Conservation (phyloP, 169 alveolate genomes). For the Plasmodium fragile region DNA sequence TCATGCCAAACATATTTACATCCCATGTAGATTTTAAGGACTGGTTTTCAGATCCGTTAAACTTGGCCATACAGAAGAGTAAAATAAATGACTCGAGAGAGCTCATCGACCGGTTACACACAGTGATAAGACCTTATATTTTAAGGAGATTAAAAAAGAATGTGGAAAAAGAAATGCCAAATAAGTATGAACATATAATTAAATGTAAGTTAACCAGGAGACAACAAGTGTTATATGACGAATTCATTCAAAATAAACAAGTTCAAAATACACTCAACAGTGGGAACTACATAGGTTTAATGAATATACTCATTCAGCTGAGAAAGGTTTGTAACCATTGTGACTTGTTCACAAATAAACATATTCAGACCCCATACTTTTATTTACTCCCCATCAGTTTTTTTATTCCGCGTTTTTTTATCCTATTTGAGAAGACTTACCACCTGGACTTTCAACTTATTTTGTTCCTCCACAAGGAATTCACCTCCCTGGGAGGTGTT, state of each 20-base stretch:
- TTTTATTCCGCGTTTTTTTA: conserved; percentile 59
- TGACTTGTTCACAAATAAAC: conserved; percentile 96
- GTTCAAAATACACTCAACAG: conserved; percentile 83
- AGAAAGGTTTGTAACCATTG: conserved; percentile 99
- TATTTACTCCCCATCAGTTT: conserved; percentile 85
- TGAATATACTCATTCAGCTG: conserved; percentile 97
- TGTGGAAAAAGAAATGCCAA: conserved; percentile 99
- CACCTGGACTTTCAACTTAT: conserved; percentile 10
- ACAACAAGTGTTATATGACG: conserved; percentile 97
- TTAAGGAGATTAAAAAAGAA: conserved; percentile 97
- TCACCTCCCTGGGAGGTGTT: conserved; percentile 35
- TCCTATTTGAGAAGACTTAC: conserved; percentile 25
- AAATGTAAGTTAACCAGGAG: conserved; percentile 93
- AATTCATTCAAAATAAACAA: conserved; percentile 91
- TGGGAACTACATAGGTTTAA: conserved; percentile 95
- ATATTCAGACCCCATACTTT: conserved; percentile 91
- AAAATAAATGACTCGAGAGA: conserved; percentile 75
- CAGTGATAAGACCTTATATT: conserved; percentile 97
- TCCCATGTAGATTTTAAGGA: conserved; percentile 96
- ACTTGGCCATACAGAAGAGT: conserved; percentile 93
- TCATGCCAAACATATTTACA: conserved; percentile 97
- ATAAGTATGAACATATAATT: conserved; percentile 96
- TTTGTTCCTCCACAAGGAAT: conserved; percentile 30
- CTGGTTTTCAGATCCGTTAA: conserved; percentile 96
- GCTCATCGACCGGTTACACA: conserved; percentile 92